Conservation (phyloP, 305 asterid species). For the Withania somnifera region DNA sequence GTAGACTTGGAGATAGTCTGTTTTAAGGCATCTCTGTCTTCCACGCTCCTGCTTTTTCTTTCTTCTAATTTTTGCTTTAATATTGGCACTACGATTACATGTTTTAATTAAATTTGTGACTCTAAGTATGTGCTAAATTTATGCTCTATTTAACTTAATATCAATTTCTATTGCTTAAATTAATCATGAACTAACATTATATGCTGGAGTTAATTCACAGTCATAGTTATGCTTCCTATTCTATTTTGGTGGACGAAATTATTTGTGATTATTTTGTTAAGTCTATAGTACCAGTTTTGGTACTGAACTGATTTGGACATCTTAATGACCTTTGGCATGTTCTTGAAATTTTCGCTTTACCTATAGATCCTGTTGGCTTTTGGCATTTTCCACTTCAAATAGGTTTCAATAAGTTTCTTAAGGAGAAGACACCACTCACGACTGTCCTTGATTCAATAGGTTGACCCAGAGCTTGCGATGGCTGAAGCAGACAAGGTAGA, state of each 20-base stretch:
- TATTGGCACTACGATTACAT: neutral
- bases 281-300: neutral
- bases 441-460: slow-evolving; percentile 26
- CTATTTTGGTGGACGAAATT: neutral
- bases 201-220: neutral
- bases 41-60: neutral
- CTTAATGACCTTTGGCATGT: neutral
- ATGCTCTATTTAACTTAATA: neutral
- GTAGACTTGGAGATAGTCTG: neutral
- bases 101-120: neutral
- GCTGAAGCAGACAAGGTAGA: slow-evolving; percentile 99
- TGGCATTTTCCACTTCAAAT: neutral
- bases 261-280: neutral
- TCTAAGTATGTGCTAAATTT: neutral
- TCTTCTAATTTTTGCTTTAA: neutral
- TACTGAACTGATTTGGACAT: neutral
- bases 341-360: neutral
- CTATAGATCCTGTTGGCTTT: neutral
- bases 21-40: neutral
- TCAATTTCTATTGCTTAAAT: neutral
- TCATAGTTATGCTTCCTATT: neutral
- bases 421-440: neutral
- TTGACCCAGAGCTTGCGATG: slow-evolving; percentile 97
- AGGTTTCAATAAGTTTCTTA: neutral
- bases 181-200: neutral